Base-by-base conservation (phyloP, 1,284 basidiomycete species). In the Cutaneotrichosporon sp. region DNA sequence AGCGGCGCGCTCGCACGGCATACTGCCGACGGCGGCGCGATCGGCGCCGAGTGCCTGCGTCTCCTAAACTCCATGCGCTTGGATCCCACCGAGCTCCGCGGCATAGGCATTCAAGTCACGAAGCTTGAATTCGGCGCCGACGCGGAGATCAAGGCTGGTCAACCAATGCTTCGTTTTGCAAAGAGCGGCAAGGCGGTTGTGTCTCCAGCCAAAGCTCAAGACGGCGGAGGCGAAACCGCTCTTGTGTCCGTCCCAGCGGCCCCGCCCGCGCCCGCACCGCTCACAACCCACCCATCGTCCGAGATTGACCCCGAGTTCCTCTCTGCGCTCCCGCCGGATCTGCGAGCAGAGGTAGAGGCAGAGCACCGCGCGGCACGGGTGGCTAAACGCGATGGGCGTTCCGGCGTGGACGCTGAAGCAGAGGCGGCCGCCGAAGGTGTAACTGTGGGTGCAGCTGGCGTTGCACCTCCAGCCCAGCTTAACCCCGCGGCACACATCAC, bases 41-140 rank as follows among this genome's bases (percentile, higher is more conserved):
- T 98, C 45, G 86, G 83, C 0, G 80, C 83, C n/a, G 84, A 86
- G 51, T 86, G 88, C 1, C 87, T 87, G 82, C 80, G 81, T 56
- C 73, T 97, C 12, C 78, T 96, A 10, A 78, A 81, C 53, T 79
- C 81, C 1, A 84, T 93, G 70, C 78, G 79, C 38, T 85, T 92
- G 40, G 86, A 91, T 58, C 83, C 91, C 0, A 81, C 80, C 56
- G 94, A 98, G 62, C 77, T 98, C 15, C 82, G 96, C n/a, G 94
- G 94, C 0, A 82, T 98, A 49, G 90, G 89, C 0, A 87, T 98
- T 21, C 90, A 91, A 66, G 82, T 97, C n/a, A 85, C 87, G 65
- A 96, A 93, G 70, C 79, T 96, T 0, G 90, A 92, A 67, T 67
- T 67, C 69, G 80, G 63, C 15, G 33, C 18, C 14, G 30, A 56